Evolutionary conservation across 192 early-diverging fungal species (phyloP).

Genomic region (Backusella sp.): DNA sequence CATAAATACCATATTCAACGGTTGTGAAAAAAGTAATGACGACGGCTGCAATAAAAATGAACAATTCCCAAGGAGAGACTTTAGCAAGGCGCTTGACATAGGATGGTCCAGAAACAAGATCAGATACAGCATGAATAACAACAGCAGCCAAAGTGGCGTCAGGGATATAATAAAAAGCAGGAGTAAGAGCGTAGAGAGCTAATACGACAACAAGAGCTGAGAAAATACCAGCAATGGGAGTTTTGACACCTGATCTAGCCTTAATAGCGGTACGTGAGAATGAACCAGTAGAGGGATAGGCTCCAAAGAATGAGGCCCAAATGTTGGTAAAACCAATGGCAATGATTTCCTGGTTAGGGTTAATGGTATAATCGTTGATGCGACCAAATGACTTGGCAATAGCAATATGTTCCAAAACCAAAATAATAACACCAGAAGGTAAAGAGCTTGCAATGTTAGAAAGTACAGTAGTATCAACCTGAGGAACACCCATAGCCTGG

Average conservation of each 20-base stretch:
- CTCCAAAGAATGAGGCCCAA: conserved; percentile 83
- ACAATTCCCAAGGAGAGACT: conserved; percentile 47
- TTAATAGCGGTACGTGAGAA: conserved; percentile 96
- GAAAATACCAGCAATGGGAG: conserved; percentile 80
- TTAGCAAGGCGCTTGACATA: conserved; percentile 61
- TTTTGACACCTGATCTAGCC: conserved; percentile 81
- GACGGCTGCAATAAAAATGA: conserved; percentile 48
- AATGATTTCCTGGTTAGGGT: conserved; percentile 45
- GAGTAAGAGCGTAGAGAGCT: conserved; percentile 80
- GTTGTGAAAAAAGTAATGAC: conserved; percentile 65
- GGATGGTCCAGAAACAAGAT: conserved; percentile 66
- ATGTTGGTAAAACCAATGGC: conserved; percentile 21
- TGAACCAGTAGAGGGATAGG: conserved; percentile 90
- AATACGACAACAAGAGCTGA: conserved; percentile 83
- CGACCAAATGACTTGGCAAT: conserved; percentile 49
- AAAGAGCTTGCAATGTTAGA: conserved; percentile 53
- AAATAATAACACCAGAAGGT: conserved; percentile 68
- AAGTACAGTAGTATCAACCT: conserved; percentile 51
- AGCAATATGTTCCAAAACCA: conserved; percentile 87
- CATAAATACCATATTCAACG: conserved; percentile 73
- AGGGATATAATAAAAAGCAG: conserved; percentile 86
- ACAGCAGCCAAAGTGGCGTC: conserved; percentile 81
- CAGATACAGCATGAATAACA: conserved; percentile 84
- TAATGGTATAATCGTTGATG: conserved; percentile 78
- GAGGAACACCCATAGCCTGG: conserved; percentile 56